Evolutionary conservation across 2,329 filamentous ascomycete species (phyloP).

Genomic region (Aspergillus piperis): DNA sequence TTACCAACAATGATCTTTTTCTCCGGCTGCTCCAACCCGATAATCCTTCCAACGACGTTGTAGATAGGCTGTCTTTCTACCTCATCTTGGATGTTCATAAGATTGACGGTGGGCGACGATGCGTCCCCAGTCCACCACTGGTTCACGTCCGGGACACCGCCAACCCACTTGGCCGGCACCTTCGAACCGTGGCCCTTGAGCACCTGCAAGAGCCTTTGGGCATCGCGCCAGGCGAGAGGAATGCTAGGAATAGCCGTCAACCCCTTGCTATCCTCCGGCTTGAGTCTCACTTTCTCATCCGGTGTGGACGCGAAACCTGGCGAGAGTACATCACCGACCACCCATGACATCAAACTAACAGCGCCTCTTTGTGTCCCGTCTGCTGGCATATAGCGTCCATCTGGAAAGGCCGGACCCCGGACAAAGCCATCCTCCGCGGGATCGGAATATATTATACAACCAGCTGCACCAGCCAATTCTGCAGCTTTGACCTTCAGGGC

Average conservation of each 20-base stretch:
- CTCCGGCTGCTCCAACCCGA: slow-evolving; percentile 77
- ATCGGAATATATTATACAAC: slow-evolving; percentile 91
- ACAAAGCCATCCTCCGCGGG: slow-evolving; percentile 80
- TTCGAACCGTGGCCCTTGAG: slow-evolving; percentile 73
- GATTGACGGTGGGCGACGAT: slow-evolving; percentile 72
- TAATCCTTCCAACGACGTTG: slow-evolving; percentile 84
- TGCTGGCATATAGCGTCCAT: slow-evolving; percentile 75
- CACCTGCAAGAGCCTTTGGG: slow-evolving; percentile 72
- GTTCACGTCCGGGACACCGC: slow-evolving; percentile 71
- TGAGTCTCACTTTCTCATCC: slow-evolving; percentile 60
- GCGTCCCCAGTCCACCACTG: slow-evolving; percentile 84
- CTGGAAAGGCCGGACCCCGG: slow-evolving; percentile 70
- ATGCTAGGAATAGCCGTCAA: slow-evolving; percentile 85
- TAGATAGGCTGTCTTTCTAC: slow-evolving; percentile 80
- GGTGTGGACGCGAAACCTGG: slow-evolving; percentile 71
- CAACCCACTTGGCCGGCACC: slow-evolving; percentile 71
- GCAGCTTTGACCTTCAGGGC: slow-evolving; percentile 88
- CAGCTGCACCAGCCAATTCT: slow-evolving; percentile 79
- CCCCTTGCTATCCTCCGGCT: slow-evolving; percentile 68
- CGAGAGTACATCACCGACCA: slow-evolving; percentile 87
- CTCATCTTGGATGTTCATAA: slow-evolving; percentile 87
- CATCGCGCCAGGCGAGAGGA: slow-evolving; percentile 86
- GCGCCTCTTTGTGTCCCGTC: slow-evolving; percentile 81
- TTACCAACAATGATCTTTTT: slow-evolving; percentile 90
- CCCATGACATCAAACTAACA: slow-evolving; percentile 78